These are phyloP conservation scores for Microcyclospora tardicrescens DNA, from an alignment of 2,329 filamentous ascomycete species.

Conservation along the genomic window DNA sequence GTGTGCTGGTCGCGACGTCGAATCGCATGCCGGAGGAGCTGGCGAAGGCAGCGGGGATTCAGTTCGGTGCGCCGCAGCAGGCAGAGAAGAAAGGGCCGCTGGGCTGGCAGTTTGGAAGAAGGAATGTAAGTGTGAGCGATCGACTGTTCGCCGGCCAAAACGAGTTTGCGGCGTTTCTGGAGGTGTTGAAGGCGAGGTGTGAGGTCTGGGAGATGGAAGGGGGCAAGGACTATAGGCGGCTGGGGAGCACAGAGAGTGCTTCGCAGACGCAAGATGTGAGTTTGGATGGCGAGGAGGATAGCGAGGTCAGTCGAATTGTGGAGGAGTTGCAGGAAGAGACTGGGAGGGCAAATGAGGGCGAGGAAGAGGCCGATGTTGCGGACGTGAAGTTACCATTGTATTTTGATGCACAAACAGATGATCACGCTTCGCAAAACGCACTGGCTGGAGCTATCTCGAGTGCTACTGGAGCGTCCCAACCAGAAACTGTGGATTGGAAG, in stretches of 20 bases:
- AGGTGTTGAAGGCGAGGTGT: conserved; percentile 63
- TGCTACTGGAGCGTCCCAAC: neutral
- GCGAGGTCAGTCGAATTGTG: conserved; percentile 7
- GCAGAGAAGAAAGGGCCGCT: conserved; percentile 31
- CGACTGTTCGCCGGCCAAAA: conserved; percentile 46
- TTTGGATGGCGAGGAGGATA: conserved; percentile 14
- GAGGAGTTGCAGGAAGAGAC: neutral
- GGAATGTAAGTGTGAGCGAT: neutral
- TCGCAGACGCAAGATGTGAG: conserved; percentile 9
- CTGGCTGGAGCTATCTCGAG: neutral
- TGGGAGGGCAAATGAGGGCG: neutral
- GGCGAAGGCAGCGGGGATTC: conserved; percentile 58
- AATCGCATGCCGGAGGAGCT: conserved; percentile 77
- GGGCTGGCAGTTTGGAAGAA: conserved; percentile 24
- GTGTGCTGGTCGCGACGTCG: conserved; percentile 66
- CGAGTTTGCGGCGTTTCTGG: conserved; percentile 64
- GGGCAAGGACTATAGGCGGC: conserved; percentile 53
- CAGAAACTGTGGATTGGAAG: conserved; percentile 25
- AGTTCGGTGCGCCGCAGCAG: conserved; percentile 45
- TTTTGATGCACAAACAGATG: conserved; percentile 1
- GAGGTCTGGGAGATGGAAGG: conserved; percentile 79
- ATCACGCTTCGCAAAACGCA: neutral
- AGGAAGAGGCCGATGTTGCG: neutral
- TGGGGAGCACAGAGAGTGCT: conserved; percentile 31
- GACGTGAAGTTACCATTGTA: conserved; percentile 1